Conservation (phyloP, 768 basidiomycete genomes). For the Cystoderma amianthinum region DNA sequence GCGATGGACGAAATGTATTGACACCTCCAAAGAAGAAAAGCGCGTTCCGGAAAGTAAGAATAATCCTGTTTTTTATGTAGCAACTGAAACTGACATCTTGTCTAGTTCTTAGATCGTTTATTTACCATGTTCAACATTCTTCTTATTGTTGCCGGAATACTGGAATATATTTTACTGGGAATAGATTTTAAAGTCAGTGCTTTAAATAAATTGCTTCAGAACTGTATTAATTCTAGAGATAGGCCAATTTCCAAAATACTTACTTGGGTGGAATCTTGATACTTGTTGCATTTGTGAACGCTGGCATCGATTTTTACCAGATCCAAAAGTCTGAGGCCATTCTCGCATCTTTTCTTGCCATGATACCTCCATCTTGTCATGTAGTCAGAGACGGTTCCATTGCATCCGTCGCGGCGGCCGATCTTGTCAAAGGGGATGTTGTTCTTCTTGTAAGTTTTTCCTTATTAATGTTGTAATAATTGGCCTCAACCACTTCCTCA, state of each 20-base stretch:
- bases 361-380: constrained; percentile 66
- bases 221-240: no score
- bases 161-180: constrained; percentile 60
- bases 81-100: constrained; percentile 5
- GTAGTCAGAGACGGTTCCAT: constrained; percentile 55
- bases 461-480: no score
- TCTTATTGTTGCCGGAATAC: constrained; percentile 56
- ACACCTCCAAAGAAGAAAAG: constrained; percentile 66
- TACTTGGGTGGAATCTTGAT: constrained; percentile 69
- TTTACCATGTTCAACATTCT: constrained; percentile 63
- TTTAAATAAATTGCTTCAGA: neutral
- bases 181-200: constrained; percentile 47
- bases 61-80: neutral
- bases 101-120: constrained; percentile 62
- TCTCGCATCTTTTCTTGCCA: constrained; percentile 63
- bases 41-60: constrained; percentile 50
- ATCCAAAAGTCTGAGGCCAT: constrained; percentile 72
- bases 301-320: constrained; percentile 66
- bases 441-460: constrained; percentile 47
- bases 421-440: constrained; percentile 61
- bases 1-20: constrained; percentile 55
- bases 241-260: constrained; percentile 58
- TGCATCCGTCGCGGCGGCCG: constrained; percentile 47
- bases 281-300: constrained; percentile 61
- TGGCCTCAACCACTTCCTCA: no score